Base-by-base conservation (phyloP, 352 stramenopile genomes). In the Phytopythium sindhum region DNA sequence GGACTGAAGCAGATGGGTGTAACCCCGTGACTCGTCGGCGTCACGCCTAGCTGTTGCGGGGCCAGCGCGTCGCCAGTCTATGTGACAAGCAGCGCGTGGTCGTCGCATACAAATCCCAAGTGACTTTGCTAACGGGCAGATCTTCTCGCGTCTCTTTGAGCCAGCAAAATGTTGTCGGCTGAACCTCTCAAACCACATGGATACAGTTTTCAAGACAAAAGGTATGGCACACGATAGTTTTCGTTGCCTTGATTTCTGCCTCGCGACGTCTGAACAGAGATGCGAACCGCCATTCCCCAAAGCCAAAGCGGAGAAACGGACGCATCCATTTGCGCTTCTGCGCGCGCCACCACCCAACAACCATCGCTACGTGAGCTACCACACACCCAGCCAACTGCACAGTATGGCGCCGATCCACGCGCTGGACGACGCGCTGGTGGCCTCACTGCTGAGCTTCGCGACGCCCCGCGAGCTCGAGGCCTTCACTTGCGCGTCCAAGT, bases 401-500 rank as follows among this genome's bases (percentile, higher is more conserved):
- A 37, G 4, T 35, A 76, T 77, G 70, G 63, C 63, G 51, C 66
- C 67, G 45, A 73, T 77, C 39, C 33, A 77, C 31, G 63, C 57
- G 57, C 60, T 74, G 35, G 70, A 74, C 37, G 70, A 72, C 54
- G 67, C 71, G 50, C 48, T 77, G 57, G 67, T 77, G 47, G 70
- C 70, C 12, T 58, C 70, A 52, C 42, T 77, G 28, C 63, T 74
- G 48, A 42, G 57, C 37, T 77, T 74, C 31, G 57, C 67, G 11
- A 51, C 64, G n/a, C 63, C 70, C 31, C 60, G 70, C 44, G 70
- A 77, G 59, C 63, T 77, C 31, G 70, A 77, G 60, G 60, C 70
- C 47, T 72, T 77, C 67, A 65, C 70, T 33, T 71, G 64, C 33
- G 70, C 70, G 37, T 74, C 66, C 60, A 72, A 69, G 60, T 74